Conservation (phyloP, 257 asterid genomes). For the Solanum sitiens region DNA sequence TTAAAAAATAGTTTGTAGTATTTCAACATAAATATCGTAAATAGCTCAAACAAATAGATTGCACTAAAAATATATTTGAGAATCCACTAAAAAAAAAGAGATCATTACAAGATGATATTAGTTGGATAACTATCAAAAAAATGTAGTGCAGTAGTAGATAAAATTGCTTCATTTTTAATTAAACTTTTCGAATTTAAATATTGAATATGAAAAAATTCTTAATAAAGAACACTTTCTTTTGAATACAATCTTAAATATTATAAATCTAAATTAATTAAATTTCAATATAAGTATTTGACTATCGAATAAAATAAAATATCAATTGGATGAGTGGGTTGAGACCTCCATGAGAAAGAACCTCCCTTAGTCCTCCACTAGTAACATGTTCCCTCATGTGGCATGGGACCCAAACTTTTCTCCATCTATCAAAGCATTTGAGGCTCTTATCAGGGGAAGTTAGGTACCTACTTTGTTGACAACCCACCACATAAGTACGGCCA, state of each 20-base stretch:
- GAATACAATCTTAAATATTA: accelerated
- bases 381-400: neutral
- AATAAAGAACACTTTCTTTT: too few species aligned
- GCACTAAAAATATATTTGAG: neutral
- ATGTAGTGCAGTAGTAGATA: neutral
- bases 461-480: neutral
- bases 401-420: neutral
- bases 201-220: too few species aligned
- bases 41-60: neutral
- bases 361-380: neutral
- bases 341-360: neutral
- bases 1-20: neutral
- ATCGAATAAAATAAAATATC: too few species aligned
- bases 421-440: slow-evolving; percentile 4
- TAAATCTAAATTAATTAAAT: too few species aligned
- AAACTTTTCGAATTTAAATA: too few species aligned
- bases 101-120: neutral
- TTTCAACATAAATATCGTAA: neutral
- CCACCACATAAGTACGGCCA: slow-evolving; percentile 68
- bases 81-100: neutral
- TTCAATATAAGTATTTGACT: too few species aligned
- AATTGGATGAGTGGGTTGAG: neutral
- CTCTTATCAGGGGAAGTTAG: slow-evolving; percentile 48
- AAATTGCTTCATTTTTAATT: neutral
- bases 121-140: neutral